Evolutionary conservation across 352 stramenopile genomes (phyloP).

Genomic region (Globisporangium paddicum): DNA sequence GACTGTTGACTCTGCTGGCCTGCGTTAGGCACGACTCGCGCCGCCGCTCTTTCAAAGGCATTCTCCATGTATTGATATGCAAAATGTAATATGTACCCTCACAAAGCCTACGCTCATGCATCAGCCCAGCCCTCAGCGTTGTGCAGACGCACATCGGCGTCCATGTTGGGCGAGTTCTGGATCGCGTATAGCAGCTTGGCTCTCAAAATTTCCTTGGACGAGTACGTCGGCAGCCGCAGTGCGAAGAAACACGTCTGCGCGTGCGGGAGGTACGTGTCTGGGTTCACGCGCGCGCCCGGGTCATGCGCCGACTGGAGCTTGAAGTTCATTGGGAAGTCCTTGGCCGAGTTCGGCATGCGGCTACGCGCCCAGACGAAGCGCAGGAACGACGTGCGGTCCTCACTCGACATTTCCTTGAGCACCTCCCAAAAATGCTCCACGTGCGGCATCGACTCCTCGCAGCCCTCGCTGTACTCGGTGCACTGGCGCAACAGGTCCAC

Average conservation of each 20-base stretch:
- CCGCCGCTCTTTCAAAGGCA: too few relatives aligned
- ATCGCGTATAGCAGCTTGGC: constrained; percentile 91
- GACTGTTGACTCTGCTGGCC: too few relatives aligned
- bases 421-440: constrained; percentile 96
- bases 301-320: constrained; percentile 88
- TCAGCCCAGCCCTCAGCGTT: constrained; percentile 91
- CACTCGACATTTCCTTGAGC: constrained; percentile 93
- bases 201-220: constrained; percentile 82
- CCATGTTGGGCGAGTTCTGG: constrained; percentile 96
- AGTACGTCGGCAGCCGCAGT: constrained; percentile 95
- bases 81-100: neutral
- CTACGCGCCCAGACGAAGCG: constrained; percentile 98
- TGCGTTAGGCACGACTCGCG: too few relatives aligned
- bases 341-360: constrained; percentile 94
- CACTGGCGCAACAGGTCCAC: constrained; percentile 94
- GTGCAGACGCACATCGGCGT: constrained; percentile 87
- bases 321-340: constrained; percentile 96
- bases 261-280: constrained; percentile 93
- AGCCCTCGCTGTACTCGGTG: constrained; percentile 96
- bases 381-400: constrained; percentile 94
- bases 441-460: constrained; percentile 87
- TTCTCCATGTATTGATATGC: too few relatives aligned
- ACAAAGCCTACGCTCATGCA: constrained; percentile 31
- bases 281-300: constrained; percentile 59
- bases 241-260: constrained; percentile 99